A percentile compares a stretch with the other conserved stretches of the same genome.
These are phyloP conservation scores for Auricularia sp. DNA, from an alignment of 768 basidiomycete species.

Conservation along the genomic window DNA sequence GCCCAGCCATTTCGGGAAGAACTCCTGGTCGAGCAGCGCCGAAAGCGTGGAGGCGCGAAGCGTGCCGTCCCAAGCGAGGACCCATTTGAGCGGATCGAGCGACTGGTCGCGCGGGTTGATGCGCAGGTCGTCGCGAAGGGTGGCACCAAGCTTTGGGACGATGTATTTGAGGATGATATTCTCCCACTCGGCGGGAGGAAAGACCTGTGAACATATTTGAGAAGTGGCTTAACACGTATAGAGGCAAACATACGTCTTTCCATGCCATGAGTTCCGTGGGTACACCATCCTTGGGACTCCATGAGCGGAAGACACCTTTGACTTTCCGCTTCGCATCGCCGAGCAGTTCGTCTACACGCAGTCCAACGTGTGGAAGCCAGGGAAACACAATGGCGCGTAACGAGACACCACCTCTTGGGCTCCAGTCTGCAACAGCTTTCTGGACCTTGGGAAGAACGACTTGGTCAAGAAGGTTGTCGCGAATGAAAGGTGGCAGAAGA, in stretches of 20 bases:
- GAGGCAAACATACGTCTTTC: conserved; percentile 55
- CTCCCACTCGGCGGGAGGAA: conserved; percentile 79
- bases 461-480: conserved; percentile 93
- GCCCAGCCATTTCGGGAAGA: conserved; percentile 96
- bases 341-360: conserved; percentile 73
- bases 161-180: conserved; percentile 80
- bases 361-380: conserved; percentile 85
- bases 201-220: conserved; percentile 40
- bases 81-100: conserved; percentile 67
- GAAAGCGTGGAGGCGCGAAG: conserved; percentile 69
- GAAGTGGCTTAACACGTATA: neutral
- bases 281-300: conserved; percentile 61
- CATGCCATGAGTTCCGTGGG: conserved; percentile 70
- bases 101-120: conserved; percentile 88
- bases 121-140: conserved; percentile 74
- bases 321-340: conserved; percentile 82
- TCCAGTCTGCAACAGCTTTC: conserved; percentile 79
- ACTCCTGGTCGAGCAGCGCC: conserved; percentile 79
- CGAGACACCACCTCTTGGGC: conserved; percentile 43
- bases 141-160: conserved; percentile 79
- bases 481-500: conserved; percentile 81
- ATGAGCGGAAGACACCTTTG: conserved; percentile 63
- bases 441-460: conserved; percentile 89
- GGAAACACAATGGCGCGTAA: conserved; percentile 84
- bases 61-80: conserved; percentile 66